Evolutionary conservation across 73 alveolate genomes (phyloP).

Genomic region (Stentor roeselii): DNA sequence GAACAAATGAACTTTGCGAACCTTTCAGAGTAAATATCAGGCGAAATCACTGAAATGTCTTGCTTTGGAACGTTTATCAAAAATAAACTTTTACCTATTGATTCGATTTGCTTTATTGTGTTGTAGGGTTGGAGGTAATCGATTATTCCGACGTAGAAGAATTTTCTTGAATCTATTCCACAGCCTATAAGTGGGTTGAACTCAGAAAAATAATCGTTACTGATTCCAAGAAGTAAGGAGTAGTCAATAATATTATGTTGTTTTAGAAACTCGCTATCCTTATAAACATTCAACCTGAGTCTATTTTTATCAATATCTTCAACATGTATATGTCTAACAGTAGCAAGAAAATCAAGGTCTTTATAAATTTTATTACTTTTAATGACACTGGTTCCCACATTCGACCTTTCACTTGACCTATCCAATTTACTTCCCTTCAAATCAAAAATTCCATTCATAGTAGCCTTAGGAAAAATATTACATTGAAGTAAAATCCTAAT

Average conservation of each 20-base stretch:
- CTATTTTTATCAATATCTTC: not conserved
- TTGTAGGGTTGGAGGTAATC: slow-evolving; percentile 9
- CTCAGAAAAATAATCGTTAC: not conserved
- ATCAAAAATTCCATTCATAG: not conserved
- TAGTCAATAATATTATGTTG: slow-evolving; percentile 7
- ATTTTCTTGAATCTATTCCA: not conserved
- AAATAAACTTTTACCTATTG: not conserved
- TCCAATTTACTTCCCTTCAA: slow-evolving; percentile 8
- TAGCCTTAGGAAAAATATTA: not conserved
- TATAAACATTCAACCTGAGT: not conserved
- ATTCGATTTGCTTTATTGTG: not conserved
- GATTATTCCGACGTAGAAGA: not conserved
- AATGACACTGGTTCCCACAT: not conserved
- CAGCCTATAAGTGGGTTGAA: not conserved
- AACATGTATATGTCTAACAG: not conserved
- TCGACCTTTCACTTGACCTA: not conserved
- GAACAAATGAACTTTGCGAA: not conserved
- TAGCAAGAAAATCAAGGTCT: slow-evolving; percentile 17
- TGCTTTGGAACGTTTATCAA: not conserved
- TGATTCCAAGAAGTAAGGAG: slow-evolving; percentile 9
- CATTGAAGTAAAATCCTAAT: not conserved
- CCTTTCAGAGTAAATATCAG: not conserved
- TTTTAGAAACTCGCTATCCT: not conserved
- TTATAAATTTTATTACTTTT: not conserved
- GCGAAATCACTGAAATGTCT: slow-evolving; percentile 2